Conservation (phyloP, 495 filamentous ascomycete genomes). For the Daldinia bambusicola region DNA sequence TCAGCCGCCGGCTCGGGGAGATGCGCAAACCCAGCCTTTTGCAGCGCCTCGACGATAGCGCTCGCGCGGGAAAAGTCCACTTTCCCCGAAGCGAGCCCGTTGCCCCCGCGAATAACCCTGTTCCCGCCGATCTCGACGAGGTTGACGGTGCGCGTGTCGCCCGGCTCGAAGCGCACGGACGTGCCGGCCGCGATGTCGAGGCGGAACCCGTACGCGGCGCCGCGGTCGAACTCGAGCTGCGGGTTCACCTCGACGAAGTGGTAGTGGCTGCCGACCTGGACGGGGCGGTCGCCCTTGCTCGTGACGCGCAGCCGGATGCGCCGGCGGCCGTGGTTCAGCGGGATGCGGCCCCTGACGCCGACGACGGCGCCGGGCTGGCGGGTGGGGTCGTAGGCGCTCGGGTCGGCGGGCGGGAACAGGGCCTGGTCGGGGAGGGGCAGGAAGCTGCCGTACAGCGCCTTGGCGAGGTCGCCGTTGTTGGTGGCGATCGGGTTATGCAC, state of each 20-base stretch:
- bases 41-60: constrained; percentile 73
- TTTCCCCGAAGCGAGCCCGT: constrained; percentile 75
- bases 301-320: constrained; percentile 79
- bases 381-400: constrained; percentile 68
- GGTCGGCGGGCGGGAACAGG: constrained; percentile 69
- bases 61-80: constrained; percentile 70
- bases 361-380: constrained; percentile 85
- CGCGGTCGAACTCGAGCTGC: constrained; percentile 89
- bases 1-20: constrained; percentile 70
- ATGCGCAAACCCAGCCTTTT: constrained; percentile 80
- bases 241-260: constrained; percentile 96
- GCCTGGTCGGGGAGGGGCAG: constrained; percentile 78
- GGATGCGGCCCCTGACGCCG: constrained; percentile 71
- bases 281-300: constrained; percentile 89
- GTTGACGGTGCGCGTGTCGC: constrained; percentile 91
- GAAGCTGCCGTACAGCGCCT: constrained; percentile 92
- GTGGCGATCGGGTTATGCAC: constrained; percentile 89
- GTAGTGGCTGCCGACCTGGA: constrained; percentile 96
- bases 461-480: constrained; percentile 86
- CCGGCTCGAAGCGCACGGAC: constrained; percentile 93
- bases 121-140: constrained; percentile 90
- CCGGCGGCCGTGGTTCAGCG: constrained; percentile 78
- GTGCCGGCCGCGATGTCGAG: constrained; percentile 93
- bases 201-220: constrained; percentile 82
- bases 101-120: constrained; percentile 86